Percentiles rank a stretch among this genome's conserved stretches.
Conservation (phyloP, 2,329 filamentous ascomycete genomes). For the Aspergillus uvarum region DNA sequence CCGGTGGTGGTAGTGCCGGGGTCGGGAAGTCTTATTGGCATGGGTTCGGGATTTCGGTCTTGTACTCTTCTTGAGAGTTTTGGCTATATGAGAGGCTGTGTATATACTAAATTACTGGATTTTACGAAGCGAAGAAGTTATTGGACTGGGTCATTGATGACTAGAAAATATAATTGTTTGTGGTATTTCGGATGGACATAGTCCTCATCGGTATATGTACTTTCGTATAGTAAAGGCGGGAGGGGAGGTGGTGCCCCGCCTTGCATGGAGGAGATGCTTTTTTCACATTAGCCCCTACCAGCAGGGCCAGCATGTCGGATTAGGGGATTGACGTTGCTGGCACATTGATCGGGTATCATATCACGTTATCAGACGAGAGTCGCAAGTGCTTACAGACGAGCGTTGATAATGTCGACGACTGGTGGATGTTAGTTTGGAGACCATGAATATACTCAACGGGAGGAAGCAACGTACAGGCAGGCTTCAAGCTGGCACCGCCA, state of each 20-base stretch:
- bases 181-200: background rate
- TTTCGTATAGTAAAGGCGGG: background rate
- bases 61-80: conserved; percentile 40
- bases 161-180: background rate
- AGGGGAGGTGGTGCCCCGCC: background rate
- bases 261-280: background rate
- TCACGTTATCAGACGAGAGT: conserved; percentile 10
- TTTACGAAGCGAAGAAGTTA: background rate
- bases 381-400: conserved; percentile 46
- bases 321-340: background rate
- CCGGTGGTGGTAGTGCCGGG: conserved; percentile 25
- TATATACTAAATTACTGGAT: background rate
- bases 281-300: background rate
- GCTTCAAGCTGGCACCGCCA: conserved; percentile 94
- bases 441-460: conserved; percentile 14
- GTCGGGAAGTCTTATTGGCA: conserved; percentile 39
- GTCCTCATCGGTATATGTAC: background rate
- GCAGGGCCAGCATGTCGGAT: background rate
- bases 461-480: conserved; percentile 67
- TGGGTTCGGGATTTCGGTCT: conserved; percentile 43
- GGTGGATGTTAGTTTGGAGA: conserved; percentile 15
- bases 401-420: conserved; percentile 70
- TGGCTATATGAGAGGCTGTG: background rate
- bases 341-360: conserved; percentile 4
- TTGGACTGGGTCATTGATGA: background rate